phyloP scores from a whole-genome alignment of 352 stramenopile species.

The Globisporangium nodosum region DNA sequence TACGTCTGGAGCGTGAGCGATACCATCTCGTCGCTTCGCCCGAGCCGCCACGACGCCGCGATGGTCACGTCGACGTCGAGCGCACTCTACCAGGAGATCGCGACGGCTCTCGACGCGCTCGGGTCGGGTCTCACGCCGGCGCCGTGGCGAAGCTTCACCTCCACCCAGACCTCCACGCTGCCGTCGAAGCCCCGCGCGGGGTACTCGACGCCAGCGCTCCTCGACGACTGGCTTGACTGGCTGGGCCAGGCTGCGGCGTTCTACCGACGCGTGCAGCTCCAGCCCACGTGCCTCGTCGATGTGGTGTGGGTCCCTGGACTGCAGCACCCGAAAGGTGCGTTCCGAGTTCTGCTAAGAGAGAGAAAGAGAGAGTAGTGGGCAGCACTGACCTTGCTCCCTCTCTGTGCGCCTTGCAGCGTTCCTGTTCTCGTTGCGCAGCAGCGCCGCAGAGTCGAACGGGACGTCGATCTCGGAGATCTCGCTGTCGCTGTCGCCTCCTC shows the following conservation, averaged over 20 bases:
- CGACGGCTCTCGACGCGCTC: slow-evolving; percentile 15
- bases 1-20: slow-evolving; percentile 37
- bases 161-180: slow-evolving; percentile 2
- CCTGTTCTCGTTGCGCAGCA: slow-evolving; percentile 29
- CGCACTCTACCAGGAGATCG: slow-evolving; percentile 9
- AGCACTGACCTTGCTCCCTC: no score
- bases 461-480: slow-evolving; percentile 5
- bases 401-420: slow-evolving; percentile 16
- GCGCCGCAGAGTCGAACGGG: slow-evolving; percentile 16
- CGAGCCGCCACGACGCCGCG: slow-evolving; percentile 13
- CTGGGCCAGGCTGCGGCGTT: slow-evolving; percentile 23
- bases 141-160: slow-evolving; percentile 11
- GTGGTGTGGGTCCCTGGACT: slow-evolving; percentile 34
- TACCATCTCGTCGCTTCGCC: slow-evolving; percentile 24
- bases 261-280: slow-evolving; percentile 23
- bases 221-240: slow-evolving; percentile 24
- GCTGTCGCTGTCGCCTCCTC: slow-evolving; percentile 5
- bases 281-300: slow-evolving; percentile 11
- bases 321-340: slow-evolving; percentile 36
- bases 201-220: slow-evolving; percentile 18
- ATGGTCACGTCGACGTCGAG: slow-evolving; percentile 7
- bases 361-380: no score
- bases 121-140: not conserved
- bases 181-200: not conserved
- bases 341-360: no score